Percentiles rank a stretch among this genome's conserved stretches.
These are phyloP conservation scores for Jimgerdemannia flammicorona DNA, from an alignment of 192 early-diverging fungal species.

Conservation along the genomic window DNA sequence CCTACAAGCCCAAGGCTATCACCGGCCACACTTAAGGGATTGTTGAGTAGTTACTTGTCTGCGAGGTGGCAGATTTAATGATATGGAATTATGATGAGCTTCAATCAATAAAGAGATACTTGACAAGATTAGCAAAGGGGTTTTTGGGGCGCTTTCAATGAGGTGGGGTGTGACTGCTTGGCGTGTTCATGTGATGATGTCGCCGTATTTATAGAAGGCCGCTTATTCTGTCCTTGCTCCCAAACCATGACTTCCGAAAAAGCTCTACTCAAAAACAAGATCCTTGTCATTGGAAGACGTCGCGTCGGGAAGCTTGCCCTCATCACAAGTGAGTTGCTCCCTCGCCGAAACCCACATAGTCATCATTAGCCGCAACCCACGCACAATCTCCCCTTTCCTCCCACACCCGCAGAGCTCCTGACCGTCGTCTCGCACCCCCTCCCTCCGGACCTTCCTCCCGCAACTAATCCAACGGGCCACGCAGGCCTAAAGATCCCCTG, in stretches of 20 bases:
- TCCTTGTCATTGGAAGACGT: neutral
- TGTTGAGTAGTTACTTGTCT: neutral
- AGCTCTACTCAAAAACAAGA: neutral
- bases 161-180: no score
- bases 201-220: neutral
- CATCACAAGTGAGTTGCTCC: neutral
- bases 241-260: neutral
- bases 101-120: no score
- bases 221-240: neutral
- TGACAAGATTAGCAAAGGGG: no score
- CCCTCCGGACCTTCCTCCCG: neutral
- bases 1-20: conserved; percentile 15
- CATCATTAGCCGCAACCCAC: neutral
- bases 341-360: no score
- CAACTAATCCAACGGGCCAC: neutral
- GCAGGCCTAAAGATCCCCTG: neutral
- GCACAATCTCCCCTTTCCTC: neutral
- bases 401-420: neutral
- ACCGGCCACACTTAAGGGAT: conserved; percentile 4
- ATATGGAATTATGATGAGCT: no score
- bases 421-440: neutral
- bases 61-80: no score
- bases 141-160: no score
- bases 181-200: no score
- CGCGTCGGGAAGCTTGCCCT: neutral